Evolutionary conservation across 441 rosid species (phyloP).

Genomic region (Euphorbia celastroides): DNA sequence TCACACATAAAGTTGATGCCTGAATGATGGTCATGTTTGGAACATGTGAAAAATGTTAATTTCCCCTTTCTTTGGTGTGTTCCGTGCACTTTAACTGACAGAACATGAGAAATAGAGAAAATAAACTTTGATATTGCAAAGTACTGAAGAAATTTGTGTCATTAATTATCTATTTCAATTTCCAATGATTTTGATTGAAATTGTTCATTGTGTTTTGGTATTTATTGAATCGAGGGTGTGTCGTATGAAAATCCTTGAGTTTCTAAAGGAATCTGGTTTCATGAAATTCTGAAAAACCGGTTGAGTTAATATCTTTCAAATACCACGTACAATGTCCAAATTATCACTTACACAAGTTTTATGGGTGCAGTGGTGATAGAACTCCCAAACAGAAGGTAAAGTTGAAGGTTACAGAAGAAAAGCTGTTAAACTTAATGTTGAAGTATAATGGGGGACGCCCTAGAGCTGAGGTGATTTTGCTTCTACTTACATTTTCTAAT

Average conservation of each 20-base stretch:
- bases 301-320: not conserved
- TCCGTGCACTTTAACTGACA: not conserved
- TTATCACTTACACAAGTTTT: conserved; percentile 19
- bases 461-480: conserved; percentile 74
- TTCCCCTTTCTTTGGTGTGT: not conserved
- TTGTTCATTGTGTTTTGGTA: not conserved
- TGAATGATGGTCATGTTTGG: conserved; percentile 1
- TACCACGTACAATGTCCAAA: not conserved
- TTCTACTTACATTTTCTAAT: conserved; percentile 6
- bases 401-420: conserved; percentile 98
- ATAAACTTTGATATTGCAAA: not conserved
- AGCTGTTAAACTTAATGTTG: conserved; percentile 84
- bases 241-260: not conserved
- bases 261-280: not conserved
- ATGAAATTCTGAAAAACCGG: not conserved
- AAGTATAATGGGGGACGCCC: conserved; percentile 99
- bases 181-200: not conserved
- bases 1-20: not conserved
- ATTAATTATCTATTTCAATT: not conserved
- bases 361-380: conserved; percentile 84
- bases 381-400: conserved; percentile 99
- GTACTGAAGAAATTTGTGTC: not conserved
- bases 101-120: not conserved
- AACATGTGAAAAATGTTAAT: not conserved
- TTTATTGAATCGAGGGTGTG: not conserved